Conservation (phyloP, 768 basidiomycete species). For the Inosperma sp. region DNA sequence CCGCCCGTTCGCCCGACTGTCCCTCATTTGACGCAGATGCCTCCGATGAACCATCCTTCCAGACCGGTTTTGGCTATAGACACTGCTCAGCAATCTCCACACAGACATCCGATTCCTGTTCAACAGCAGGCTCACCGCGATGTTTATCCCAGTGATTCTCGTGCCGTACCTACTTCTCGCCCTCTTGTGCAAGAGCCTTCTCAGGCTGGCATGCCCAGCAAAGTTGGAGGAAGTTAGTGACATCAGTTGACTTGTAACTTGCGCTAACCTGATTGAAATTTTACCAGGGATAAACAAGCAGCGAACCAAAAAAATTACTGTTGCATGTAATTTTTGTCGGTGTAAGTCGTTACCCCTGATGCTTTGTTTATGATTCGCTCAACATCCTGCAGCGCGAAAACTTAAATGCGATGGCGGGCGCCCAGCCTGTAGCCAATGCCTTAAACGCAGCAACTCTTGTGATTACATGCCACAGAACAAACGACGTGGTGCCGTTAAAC, state of each 20-base stretch:
- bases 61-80: slow-evolving; percentile 35
- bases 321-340: slow-evolving; percentile 88
- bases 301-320: slow-evolving; percentile 80
- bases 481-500: slow-evolving; percentile 56
- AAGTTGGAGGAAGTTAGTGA: no score
- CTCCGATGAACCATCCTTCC: slow-evolving; percentile 27
- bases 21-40: slow-evolving; percentile 44
- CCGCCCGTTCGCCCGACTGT: slow-evolving; percentile 42
- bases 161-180: slow-evolving; percentile 40
- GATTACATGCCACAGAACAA: slow-evolving; percentile 79
- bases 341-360: slow-evolving; percentile 51
- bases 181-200: slow-evolving; percentile 39
- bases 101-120: slow-evolving; percentile 23
- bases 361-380: slow-evolving; percentile 6
- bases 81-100: slow-evolving; percentile 24
- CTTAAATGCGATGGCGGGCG: slow-evolving; percentile 85
- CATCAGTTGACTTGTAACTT: no score
- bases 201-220: slow-evolving; percentile 31
- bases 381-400: slow-evolving; percentile 60
- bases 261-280: slow-evolving; percentile 3
- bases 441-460: slow-evolving; percentile 72
- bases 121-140: slow-evolving; percentile 40
- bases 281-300: slow-evolving; percentile 54
- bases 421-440: slow-evolving; percentile 77
- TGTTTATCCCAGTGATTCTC: slow-evolving; percentile 42